Conservation (phyloP, 768 basidiomycete genomes). For the Cystobasidium ongulense region DNA sequence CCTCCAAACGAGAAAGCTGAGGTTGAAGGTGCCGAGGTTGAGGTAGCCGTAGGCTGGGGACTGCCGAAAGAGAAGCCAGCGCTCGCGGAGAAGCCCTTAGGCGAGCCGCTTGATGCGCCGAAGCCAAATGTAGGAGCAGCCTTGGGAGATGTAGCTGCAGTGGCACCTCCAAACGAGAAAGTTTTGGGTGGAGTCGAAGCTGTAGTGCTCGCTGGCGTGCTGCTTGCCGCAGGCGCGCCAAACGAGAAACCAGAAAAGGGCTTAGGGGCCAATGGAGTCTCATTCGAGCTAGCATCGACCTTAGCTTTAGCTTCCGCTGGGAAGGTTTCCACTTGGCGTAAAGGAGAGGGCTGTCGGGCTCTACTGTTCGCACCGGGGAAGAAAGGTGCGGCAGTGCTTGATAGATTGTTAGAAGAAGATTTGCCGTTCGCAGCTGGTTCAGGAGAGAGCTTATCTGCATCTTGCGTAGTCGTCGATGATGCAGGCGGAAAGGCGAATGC, state of each 20-base stretch:
- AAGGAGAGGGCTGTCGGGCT: slow-evolving; percentile 26
- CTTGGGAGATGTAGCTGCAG: not conserved
- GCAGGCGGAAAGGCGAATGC: slow-evolving; percentile 18
- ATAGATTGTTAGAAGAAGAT: not conserved
- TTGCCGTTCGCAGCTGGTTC: not conserved
- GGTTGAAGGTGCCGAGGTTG: not conserved
- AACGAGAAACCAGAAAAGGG: slow-evolving; percentile 21
- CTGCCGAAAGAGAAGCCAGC: slow-evolving; percentile 26
- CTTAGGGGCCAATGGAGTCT: not conserved
- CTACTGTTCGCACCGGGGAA: slow-evolving; percentile 19
- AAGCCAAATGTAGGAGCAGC: not conserved
- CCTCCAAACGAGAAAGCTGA: not conserved
- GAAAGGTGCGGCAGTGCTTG: slow-evolving; percentile 13
- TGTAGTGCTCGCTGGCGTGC: not conserved
- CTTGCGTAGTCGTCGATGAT: not conserved
- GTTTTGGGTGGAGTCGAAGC: not conserved
- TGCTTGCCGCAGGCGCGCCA: slow-evolving; percentile 3
- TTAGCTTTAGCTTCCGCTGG: not conserved
- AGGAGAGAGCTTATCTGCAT: not conserved
- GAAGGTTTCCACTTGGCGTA: slow-evolving; percentile 23
- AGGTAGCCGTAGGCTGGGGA: not conserved
- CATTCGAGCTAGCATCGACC: not conserved
- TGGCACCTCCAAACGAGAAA: slow-evolving; percentile 9
- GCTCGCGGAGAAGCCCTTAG: not conserved
- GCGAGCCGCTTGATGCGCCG: not conserved